Conservation (phyloP, 768 basidiomycete species). For the Pholiota molesta region DNA sequence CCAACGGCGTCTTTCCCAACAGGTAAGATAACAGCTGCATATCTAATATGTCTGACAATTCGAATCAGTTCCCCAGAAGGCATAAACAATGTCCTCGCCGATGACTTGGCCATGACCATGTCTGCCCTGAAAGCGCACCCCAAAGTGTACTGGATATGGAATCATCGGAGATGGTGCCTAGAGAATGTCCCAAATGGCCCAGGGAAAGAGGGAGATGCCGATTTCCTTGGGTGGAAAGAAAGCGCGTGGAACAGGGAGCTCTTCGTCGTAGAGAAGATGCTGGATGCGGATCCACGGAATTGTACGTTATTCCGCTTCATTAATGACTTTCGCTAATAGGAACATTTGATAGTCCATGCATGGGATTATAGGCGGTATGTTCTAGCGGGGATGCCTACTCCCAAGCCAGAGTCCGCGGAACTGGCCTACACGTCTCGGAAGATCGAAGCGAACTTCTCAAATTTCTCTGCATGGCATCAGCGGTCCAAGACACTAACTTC, state of each 20-base stretch:
- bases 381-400: slow-evolving; percentile 66
- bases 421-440: slow-evolving; percentile 86
- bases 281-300: slow-evolving; percentile 89
- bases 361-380: slow-evolving; percentile 95
- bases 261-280: slow-evolving; percentile 88
- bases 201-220: slow-evolving; percentile 41
- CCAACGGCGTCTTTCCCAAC: slow-evolving; percentile 67
- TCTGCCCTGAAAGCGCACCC: slow-evolving; percentile 81
- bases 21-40: slow-evolving; percentile 45
- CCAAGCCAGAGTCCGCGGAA: slow-evolving; percentile 63
- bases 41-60: slow-evolving; percentile 15
- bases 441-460: slow-evolving; percentile 93
- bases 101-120: slow-evolving; percentile 84
- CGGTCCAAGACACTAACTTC: slow-evolving; percentile 78
- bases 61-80: slow-evolving; percentile 58
- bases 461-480: slow-evolving; percentile 99
- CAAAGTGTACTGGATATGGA: slow-evolving; percentile 99
- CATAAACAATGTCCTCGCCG: slow-evolving; percentile 62
- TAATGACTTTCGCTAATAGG: neutral
- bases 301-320: slow-evolving; percentile 54
- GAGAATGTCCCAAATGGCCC: slow-evolving; percentile 83
- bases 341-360: slow-evolving; percentile 68
- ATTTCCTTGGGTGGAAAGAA: slow-evolving; percentile 70
- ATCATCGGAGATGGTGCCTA: slow-evolving; percentile 94
- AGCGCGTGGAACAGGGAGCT: slow-evolving; percentile 86